phyloP scores from a whole-genome alignment of 2,329 filamentous ascomycete species.

The Neurospora sp. region DNA sequence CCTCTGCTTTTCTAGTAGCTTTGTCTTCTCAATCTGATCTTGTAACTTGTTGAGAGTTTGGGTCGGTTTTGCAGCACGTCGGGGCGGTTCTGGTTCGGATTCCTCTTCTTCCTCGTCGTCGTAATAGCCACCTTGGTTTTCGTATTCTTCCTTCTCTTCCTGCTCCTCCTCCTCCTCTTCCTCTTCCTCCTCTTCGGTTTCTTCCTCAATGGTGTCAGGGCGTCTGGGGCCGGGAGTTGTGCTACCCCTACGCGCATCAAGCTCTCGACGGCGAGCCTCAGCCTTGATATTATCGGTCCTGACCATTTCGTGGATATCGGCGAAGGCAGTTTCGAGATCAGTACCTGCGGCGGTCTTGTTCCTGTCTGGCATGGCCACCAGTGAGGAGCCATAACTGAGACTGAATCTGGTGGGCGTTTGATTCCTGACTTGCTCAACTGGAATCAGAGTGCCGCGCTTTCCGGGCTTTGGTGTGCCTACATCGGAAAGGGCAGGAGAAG shows the following conservation, averaged over 20 bases:
- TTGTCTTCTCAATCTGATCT: not conserved
- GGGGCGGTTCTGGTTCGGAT: not conserved
- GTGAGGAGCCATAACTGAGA: conserved; percentile 20
- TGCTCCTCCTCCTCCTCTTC: not conserved
- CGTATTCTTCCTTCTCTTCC: not conserved
- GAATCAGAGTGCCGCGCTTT: not conserved
- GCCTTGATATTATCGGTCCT: not conserved
- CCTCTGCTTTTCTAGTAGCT: conserved; percentile 2
- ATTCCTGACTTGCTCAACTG: not conserved
- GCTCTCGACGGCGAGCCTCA: not conserved
- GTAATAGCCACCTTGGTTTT: not conserved
- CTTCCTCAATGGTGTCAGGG: not conserved
- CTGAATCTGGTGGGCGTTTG: conserved; percentile 17
- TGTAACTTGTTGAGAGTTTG: not conserved
- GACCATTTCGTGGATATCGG: not conserved
- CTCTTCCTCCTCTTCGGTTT: not conserved
- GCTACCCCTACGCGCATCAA: not conserved
- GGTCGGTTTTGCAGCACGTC: not conserved
- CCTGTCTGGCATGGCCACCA: conserved; percentile 14
- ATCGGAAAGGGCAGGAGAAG: conserved; percentile 6
- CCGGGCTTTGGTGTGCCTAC: not conserved
- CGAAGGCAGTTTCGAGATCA: not conserved
- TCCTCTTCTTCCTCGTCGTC: conserved; percentile 2
- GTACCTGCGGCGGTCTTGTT: conserved; percentile 3
- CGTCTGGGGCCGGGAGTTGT: not conserved